Conservation (phyloP, 139 green algal genomes). For the Chlamydomonas sphaeroides region DNA sequence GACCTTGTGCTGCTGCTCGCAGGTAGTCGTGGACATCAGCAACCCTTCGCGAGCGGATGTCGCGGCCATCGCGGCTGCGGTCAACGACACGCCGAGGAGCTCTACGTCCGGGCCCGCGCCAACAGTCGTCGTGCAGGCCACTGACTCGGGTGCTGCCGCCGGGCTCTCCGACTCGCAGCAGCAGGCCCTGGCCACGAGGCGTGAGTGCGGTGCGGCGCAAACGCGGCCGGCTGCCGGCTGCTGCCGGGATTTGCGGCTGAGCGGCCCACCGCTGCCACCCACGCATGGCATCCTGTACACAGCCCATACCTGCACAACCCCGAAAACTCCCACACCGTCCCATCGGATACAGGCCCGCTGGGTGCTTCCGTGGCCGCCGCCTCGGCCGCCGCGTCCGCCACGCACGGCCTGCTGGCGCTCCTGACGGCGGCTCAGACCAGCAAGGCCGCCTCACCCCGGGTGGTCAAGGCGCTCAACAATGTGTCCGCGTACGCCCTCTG, state of each 20-base stretch:
- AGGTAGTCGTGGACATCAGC: background rate
- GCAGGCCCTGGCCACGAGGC: background rate
- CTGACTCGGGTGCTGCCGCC: background rate
- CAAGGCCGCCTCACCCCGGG: background rate
- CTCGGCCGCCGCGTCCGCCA: no score
- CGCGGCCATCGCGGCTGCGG: background rate
- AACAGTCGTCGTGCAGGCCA: background rate
- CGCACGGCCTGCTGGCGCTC: no score
- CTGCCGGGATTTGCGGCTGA: no score
- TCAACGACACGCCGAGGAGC: background rate
- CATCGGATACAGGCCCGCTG: no score
- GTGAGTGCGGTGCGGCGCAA: background rate
- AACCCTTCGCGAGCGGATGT: background rate
- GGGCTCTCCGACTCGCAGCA: background rate
- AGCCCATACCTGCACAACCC: background rate
- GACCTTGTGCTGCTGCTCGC: background rate
- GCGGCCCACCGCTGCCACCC: no score
- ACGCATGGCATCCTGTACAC: no score
- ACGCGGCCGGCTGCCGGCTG: no score
- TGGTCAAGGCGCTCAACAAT: slow-evolving; percentile 47
- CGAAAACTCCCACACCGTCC: no score
- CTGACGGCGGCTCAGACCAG: no score
- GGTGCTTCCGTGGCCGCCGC: no score
- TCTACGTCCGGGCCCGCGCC: background rate
- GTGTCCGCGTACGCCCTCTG: slow-evolving; percentile 32